Conservation (phyloP, 2,329 filamentous ascomycete species). For the Aspergillus sp. region DNA sequence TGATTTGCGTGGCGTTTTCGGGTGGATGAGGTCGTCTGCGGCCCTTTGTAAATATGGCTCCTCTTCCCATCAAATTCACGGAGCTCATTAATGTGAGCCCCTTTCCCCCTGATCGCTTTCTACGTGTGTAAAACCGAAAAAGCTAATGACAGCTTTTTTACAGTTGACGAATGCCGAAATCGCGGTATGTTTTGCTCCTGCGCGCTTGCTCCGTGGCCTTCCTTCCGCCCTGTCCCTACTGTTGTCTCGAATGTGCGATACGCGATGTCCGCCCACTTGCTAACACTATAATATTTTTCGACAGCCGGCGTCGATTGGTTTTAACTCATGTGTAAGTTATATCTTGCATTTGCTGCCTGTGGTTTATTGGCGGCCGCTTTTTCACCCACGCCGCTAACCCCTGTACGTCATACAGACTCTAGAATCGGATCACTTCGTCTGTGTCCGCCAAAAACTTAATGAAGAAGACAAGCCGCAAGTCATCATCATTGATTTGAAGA, state of each 20-base stretch:
- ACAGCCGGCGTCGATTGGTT: slow-evolving; percentile 73
- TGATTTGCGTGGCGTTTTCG: slow-evolving; percentile 40
- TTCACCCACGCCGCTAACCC: slow-evolving; percentile 18
- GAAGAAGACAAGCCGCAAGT: slow-evolving; percentile 85
- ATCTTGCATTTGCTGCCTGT: not conserved
- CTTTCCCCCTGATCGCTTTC: slow-evolving; percentile 28
- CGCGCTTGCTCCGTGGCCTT: slow-evolving; percentile 8
- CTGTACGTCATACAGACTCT: slow-evolving; percentile 66
- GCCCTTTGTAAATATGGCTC: slow-evolving; percentile 52
- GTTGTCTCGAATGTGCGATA: not conserved
- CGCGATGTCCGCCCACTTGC: slow-evolving; percentile 14
- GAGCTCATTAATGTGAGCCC: slow-evolving; percentile 75
- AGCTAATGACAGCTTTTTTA: slow-evolving; percentile 35
- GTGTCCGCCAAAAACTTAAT: slow-evolving; percentile 90
- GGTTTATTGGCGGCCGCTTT: not conserved
- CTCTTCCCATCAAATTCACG: slow-evolving; percentile 88
- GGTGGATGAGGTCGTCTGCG: slow-evolving; percentile 45
- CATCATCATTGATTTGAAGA: slow-evolving; percentile 96
- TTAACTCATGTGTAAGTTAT: slow-evolving; percentile 77
- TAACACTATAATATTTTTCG: slow-evolving; percentile 28
- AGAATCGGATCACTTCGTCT: slow-evolving; percentile 96
- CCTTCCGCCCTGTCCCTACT: not conserved
- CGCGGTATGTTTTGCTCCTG: slow-evolving; percentile 47
- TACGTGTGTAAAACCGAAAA: not conserved
- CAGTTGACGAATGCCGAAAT: slow-evolving; percentile 56